Evolutionary conservation across 176 grass and related monocot species (phyloP), one percentile per base, ranked within the genome.

Genomic region (Carex myosuroides): DNA sequence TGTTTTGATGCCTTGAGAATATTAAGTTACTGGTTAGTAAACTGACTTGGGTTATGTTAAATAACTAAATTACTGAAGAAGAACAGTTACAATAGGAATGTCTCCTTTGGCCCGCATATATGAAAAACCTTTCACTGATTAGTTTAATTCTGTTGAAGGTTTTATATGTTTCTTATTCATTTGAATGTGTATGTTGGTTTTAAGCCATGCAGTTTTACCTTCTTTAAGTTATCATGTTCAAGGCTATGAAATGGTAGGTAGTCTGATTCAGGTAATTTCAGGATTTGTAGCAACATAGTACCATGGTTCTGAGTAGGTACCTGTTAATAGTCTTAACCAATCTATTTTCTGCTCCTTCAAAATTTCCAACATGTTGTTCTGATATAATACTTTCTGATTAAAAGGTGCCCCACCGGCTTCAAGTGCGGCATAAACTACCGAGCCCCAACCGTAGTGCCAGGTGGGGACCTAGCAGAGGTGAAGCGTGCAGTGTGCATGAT

Each of bases 401-500:
- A 57, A 81, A 91, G 92, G 92, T 94, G 90, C 13, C 92, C 92
- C 44, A 94, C 92, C 39, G 92, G 92, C 10, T 94, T 94, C 92
- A 94, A 94, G 84, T 94, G 92, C 17, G 92, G 90, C 61, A 94
- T 94, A 87, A 94, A 94, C 88, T 94, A 94, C 84, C 90, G 91
- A 81, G 88, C 92, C 44, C 92, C 92, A 42, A 88, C 88, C 7
- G 92, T 83, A 20, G 92, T 94, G 48, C 90, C 92, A 24, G 88
- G 92, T 74, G 92, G 92, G 5, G 92, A 94, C 81, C 90, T 94
- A 48, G 90, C 90, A 70, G 90, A 94, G 81, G 92, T 94, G 65
- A 84, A 83, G 39, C 86, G 92, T 6, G 92, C 92, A n/a, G 92
- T 94, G 32, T 94, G 92, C 90, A 94, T 94, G 92, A 92, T 94